These are phyloP conservation scores for Colletotrichum acutatum DNA, from an alignment of 2,329 filamentous ascomycete species.

Conservation along the genomic window DNA sequence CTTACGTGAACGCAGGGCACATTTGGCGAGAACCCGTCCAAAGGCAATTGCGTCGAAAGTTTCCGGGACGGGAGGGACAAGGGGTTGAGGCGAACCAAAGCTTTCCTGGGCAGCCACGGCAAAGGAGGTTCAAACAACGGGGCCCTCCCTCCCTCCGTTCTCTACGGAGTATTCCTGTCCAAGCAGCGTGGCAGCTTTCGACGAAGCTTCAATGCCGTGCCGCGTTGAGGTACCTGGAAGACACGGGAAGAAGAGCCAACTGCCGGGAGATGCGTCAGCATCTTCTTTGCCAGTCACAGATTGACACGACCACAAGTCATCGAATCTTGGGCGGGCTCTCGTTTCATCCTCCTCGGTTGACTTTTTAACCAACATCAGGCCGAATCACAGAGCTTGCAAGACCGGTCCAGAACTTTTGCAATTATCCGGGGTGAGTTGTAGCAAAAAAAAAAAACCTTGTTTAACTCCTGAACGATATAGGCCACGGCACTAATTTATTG, in stretches of 20 bases:
- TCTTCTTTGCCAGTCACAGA: slow-evolving; percentile 17
- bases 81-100: slow-evolving; percentile 1
- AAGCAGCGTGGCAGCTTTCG: background rate
- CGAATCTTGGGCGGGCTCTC: slow-evolving; percentile 25
- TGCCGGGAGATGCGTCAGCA: background rate
- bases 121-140: background rate
- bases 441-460: background rate
- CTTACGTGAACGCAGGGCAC: background rate
- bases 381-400: background rate
- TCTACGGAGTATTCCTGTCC: background rate
- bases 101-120: background rate
- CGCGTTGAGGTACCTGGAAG: background rate
- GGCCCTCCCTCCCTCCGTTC: background rate
- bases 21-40: background rate
- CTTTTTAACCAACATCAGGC: slow-evolving; percentile 21
- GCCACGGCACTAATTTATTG: background rate
- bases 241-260: background rate
- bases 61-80: slow-evolving; percentile 1
- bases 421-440: background rate
- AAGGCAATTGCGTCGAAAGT: background rate
- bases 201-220: background rate
- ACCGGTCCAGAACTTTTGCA: slow-evolving; percentile 5
- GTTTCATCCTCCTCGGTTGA: slow-evolving; percentile 18
- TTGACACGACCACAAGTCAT: slow-evolving; percentile 25
- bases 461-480: background rate